Percentiles rank a stretch among this genome's conserved stretches.
phyloP scores from a whole-genome alignment of 805 yeast species.

The Starmerella bombicola region DNA sequence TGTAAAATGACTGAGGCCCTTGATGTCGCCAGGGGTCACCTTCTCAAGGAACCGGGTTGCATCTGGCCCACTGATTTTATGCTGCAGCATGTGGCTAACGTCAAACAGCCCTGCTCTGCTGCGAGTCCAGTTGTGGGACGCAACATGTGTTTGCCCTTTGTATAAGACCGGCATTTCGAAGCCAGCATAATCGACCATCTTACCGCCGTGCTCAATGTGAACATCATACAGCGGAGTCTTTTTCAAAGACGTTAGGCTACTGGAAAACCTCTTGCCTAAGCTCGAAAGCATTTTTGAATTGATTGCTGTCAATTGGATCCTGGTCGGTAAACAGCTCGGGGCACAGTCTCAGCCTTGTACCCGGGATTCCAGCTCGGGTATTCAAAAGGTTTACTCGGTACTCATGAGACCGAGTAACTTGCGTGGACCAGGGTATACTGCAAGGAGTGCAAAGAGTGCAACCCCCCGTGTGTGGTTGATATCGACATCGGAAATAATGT shows the following conservation, averaged over 20 bases:
- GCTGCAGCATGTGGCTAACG: constrained; percentile 96
- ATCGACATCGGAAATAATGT: too few relatives aligned
- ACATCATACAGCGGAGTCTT: constrained; percentile 71
- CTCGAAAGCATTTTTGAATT: constrained; percentile 5
- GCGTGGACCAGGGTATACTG: too few relatives aligned
- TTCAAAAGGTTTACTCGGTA: not conserved
- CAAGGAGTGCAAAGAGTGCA: too few relatives aligned
- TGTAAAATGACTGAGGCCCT: constrained; percentile 40
- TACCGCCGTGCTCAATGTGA: constrained; percentile 68
- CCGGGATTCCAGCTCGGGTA: not conserved
- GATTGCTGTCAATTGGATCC: not conserved
- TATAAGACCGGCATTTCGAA: constrained; percentile 88
- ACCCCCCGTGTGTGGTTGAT: too few relatives aligned
- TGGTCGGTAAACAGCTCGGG: not conserved
- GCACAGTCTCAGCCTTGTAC: not conserved
- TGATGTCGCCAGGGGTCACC: constrained; percentile 79
- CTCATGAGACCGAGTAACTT: not conserved
- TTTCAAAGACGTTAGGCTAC: constrained; percentile 8
- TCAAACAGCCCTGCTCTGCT: constrained; percentile 80
- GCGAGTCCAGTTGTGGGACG: constrained; percentile 92
- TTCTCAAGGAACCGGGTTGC: constrained; percentile 58
- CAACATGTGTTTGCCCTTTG: constrained; percentile 72
- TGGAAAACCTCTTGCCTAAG: constrained; percentile 7
- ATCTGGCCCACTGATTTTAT: constrained; percentile 56
- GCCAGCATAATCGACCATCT: constrained; percentile 95